Conservation (phyloP, 345 rosid species). For the Pugionium cornutum region DNA sequence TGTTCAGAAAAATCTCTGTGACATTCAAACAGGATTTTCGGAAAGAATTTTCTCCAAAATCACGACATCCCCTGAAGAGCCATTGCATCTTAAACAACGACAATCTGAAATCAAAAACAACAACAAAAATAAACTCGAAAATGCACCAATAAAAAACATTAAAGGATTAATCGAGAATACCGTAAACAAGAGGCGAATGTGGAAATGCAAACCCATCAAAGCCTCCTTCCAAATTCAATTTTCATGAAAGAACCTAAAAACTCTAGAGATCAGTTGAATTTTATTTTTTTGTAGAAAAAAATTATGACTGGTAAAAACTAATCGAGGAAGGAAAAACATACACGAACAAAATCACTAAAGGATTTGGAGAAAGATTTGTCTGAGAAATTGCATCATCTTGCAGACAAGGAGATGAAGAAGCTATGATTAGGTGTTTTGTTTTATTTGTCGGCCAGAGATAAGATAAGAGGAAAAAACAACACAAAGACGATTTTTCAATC, state of each 20-base stretch:
- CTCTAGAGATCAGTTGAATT: not conserved
- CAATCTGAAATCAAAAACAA: conserved; percentile 19
- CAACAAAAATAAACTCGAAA: not conserved
- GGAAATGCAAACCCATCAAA: conserved; percentile 9
- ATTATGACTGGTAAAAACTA: not conserved
- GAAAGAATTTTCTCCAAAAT: not conserved
- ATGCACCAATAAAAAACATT: too few species aligned
- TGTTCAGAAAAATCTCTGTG: conserved; percentile 13
- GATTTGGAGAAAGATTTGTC: conserved; percentile 26
- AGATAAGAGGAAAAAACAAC: not conserved
- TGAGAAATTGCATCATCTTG: conserved; percentile 36
- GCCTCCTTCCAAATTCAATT: conserved; percentile 1
- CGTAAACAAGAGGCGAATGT: conserved; percentile 14
- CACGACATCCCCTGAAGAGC: conserved; percentile 26
- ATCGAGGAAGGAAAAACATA: conserved; percentile 15
- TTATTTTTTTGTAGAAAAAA: not conserved
- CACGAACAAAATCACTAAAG: conserved; percentile 19
- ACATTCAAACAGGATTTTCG: conserved; percentile 32
- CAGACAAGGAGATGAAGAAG: conserved; percentile 33
- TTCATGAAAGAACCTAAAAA: conserved; percentile 27
- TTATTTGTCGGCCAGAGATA: conserved; percentile 36
- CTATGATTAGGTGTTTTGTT: conserved; percentile 29
- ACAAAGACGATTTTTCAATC: not conserved
- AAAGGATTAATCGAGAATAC: conserved; percentile 16
- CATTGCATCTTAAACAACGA: conserved; percentile 23